Conservation (phyloP, 106 monocot species). For the Dendrobium officinale region DNA sequence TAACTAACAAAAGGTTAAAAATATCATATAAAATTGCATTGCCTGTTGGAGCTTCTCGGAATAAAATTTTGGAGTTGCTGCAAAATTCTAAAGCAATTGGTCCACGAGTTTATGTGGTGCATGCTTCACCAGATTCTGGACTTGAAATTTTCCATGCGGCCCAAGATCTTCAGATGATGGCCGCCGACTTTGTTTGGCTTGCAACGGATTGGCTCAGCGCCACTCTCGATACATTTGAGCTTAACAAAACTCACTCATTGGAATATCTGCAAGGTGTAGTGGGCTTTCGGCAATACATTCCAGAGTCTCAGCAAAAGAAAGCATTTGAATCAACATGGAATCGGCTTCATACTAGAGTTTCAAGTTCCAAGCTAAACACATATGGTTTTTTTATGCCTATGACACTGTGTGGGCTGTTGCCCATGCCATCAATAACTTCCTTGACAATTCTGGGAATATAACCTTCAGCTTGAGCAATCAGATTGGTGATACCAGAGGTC, state of each 20-base stretch:
- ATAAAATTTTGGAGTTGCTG: constrained; percentile 27
- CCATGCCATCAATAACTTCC: constrained; percentile 41
- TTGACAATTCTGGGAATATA: constrained; percentile 31
- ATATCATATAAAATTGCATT: constrained; percentile 41
- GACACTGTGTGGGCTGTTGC: constrained; percentile 68
- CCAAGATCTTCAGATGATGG: constrained; percentile 54
- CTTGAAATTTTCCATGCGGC: constrained; percentile 49
- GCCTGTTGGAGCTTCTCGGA: constrained; percentile 22
- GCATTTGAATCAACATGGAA: constrained; percentile 41
- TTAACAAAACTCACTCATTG: neutral
- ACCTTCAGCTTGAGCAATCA: constrained; percentile 25
- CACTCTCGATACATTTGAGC: constrained; percentile 23
- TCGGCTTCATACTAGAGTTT: constrained; percentile 10
- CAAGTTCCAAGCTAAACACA: constrained; percentile 23
- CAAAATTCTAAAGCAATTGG: constrained; percentile 33
- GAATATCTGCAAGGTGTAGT: constrained; percentile 56
- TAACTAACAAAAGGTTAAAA: constrained; percentile 31
- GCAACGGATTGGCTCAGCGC: constrained; percentile 72
- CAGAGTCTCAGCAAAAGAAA: constrained; percentile 28
- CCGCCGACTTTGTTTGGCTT: constrained; percentile 57
- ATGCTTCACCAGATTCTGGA: constrained; percentile 62
- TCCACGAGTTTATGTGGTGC: constrained; percentile 62
- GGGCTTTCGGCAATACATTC: constrained; percentile 44
- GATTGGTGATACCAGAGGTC: constrained; percentile 23
- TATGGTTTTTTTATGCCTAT: constrained; percentile 65